These are phyloP conservation scores for Globisporangium middletonii DNA, from an alignment of 352 stramenopile genomes.

Conservation along the genomic window DNA sequence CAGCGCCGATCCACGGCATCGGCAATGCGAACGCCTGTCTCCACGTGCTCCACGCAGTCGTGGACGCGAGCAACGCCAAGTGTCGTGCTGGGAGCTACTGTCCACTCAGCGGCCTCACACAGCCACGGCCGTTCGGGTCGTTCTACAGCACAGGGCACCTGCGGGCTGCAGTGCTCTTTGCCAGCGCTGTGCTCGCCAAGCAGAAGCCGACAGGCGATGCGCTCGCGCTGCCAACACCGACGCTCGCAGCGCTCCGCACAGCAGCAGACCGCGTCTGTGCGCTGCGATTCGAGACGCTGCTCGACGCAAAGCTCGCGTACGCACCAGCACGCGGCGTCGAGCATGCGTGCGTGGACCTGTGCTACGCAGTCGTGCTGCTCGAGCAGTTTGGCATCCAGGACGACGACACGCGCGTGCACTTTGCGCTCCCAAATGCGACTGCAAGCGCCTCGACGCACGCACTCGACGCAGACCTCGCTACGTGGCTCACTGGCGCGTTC, in stretches of 20 bases:
- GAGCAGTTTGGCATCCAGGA: slow-evolving; percentile 46
- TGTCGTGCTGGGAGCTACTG: slow-evolving; percentile 55
- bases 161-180: slow-evolving; percentile 14
- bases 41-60: slow-evolving; percentile 26
- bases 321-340: slow-evolving; percentile 10
- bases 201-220: slow-evolving; percentile 7
- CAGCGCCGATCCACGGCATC: slow-evolving; percentile 6
- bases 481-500: slow-evolving; percentile 67
- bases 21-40: slow-evolving; percentile 31
- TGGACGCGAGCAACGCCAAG: slow-evolving; percentile 40
- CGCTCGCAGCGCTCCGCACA: slow-evolving; percentile 24
- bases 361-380: slow-evolving; percentile 56
- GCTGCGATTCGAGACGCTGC: slow-evolving; percentile 7
- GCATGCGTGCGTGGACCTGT: slow-evolving; percentile 52
- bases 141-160: slow-evolving; percentile 53
- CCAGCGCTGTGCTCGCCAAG: slow-evolving; percentile 27
- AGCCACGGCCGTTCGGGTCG: slow-evolving; percentile 30
- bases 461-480: slow-evolving; percentile 27
- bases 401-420: slow-evolving; percentile 44
- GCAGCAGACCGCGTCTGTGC: slow-evolving; percentile 37
- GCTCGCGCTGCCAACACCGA: slow-evolving; percentile 40
- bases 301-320: slow-evolving; percentile 11
- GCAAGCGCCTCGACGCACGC: slow-evolving; percentile 5
- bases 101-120: slow-evolving; percentile 30
- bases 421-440: slow-evolving; percentile 11